Evolutionary conservation across 2,329 filamentous ascomycete species (phyloP).

Genomic region (Colletotrichum sp.): DNA sequence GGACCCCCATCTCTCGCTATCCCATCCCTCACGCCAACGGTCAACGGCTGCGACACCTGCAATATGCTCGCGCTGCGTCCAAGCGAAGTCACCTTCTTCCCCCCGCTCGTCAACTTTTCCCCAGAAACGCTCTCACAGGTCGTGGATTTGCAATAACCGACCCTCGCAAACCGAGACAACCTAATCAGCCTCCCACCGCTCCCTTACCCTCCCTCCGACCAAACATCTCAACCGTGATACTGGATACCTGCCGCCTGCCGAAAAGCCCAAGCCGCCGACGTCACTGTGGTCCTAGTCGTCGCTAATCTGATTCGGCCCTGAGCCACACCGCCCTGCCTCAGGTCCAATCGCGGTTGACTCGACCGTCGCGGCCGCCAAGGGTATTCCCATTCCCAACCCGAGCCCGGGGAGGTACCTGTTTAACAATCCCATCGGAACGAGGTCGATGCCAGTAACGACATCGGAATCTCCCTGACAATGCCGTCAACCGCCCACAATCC

Average conservation of each 20-base stretch:
- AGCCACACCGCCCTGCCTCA: conserved; percentile 1
- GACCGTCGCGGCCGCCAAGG: not conserved
- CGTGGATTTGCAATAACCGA: not conserved
- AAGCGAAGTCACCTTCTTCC: not conserved
- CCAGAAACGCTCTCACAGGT: not conserved
- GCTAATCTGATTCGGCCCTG: conserved; percentile 1
- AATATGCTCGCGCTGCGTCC: not conserved
- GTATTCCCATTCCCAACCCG: not conserved
- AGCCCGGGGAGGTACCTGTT: not conserved
- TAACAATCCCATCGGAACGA: not conserved
- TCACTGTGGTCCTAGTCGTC: not conserved
- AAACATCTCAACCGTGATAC: not conserved
- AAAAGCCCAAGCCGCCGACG: conserved; percentile 14
- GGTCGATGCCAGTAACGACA: conserved; percentile 5
- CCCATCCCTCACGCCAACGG: not conserved
- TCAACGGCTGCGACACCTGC: not conserved
- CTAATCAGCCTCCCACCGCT: not conserved
- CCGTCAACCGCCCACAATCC: not conserved
- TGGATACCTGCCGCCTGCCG: not conserved
- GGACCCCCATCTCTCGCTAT: not conserved
- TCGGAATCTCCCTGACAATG: not conserved
- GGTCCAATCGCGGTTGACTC: conserved; percentile 1
- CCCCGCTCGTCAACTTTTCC: not conserved
- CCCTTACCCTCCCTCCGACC: not conserved
- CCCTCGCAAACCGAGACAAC: not conserved